phyloP scores from a whole-genome alignment of 352 stramenopile species.

The Phytophthora ramorum region DNA sequence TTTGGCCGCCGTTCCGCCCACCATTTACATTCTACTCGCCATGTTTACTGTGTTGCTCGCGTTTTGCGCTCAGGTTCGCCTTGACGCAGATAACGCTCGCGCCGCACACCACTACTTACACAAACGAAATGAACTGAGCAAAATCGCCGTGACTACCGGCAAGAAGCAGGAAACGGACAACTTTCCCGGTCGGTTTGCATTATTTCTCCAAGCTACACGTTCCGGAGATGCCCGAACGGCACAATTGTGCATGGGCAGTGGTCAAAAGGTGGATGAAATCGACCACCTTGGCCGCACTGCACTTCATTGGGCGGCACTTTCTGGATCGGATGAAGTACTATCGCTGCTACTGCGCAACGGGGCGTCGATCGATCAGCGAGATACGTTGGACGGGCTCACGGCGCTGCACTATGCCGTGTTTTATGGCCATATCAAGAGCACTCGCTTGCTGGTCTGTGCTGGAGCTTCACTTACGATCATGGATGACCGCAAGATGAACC shows the following conservation, averaged over 20 bases:
- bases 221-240: conserved; percentile 53
- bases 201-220: conserved; percentile 69
- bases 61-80: conserved; percentile 57
- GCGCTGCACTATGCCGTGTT: conserved; percentile 78
- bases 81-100: conserved; percentile 63
- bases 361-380: conserved; percentile 65
- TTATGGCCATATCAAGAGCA: conserved; percentile 81
- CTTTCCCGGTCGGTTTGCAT: conserved; percentile 62
- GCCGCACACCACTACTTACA: conserved; percentile 66
- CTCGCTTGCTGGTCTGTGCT: conserved; percentile 59
- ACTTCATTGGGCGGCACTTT: conserved; percentile 71
- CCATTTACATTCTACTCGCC: conserved; percentile 45
- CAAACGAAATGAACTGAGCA: conserved; percentile 43
- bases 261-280: conserved; percentile 66
- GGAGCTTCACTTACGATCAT: conserved; percentile 56
- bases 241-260: conserved; percentile 64
- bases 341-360: conserved; percentile 69
- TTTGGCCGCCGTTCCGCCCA: conserved; percentile 45
- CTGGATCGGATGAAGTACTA: conserved; percentile 65
- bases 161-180: conserved; percentile 29
- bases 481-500: conserved; percentile 73
- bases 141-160: conserved; percentile 61
- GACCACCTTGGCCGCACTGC: conserved; percentile 70
- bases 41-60: conserved; percentile 52
- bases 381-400: conserved; percentile 62